Base-by-base conservation (phyloP, 2,329 filamentous ascomycete species). In the Uncinocarpus reesii region DNA sequence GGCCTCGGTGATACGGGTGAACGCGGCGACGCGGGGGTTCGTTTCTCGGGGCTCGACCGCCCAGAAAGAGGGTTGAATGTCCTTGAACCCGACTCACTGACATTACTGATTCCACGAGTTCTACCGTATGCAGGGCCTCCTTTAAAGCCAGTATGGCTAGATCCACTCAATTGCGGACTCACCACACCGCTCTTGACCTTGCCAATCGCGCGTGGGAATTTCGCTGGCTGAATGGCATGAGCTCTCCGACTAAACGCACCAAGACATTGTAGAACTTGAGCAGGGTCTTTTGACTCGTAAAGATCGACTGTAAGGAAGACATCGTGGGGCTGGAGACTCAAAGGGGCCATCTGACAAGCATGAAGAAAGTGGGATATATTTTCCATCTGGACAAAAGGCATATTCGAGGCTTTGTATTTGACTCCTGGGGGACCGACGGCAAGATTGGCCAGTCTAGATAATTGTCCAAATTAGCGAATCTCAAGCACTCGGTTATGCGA, bases 331-430 rank as follows among this genome's bases (percentile, higher is more conserved):
- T 86, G 88, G 51, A 98, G 80, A 66, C 82, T 89, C 45, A 98
- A 73, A 0, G 92, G 92, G 21, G 85, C 79, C 43, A 78, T 73
- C 67, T 95, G 86, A 71, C 89, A 94, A 52, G 87, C 88, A 60
- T 79, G 81, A 47, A 98, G 79, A 69, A 95, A 98, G 62, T 94
- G 86, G 3, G 89, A 93, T 62, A 98, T 95, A 65, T 98, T 98
- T 67, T 98, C 92, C 89, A 96, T 96, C 68, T 98, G 92, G 34
- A 96, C 90, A 64, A 98, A 98, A 0, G 92, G 92, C 90, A 96
- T 96, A 34, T 80, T 71, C 1, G 89, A 95, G 62, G 83, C 76
- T 70, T 96, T 96, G 77, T 84, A 96, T 65, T 83, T 87, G 68
- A 95, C 78, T 26, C 83, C 83, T 0, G 86, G 85, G 13, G 82